Conservation (phyloP, 331 rosid species). For the Cucumis variabilis region DNA sequence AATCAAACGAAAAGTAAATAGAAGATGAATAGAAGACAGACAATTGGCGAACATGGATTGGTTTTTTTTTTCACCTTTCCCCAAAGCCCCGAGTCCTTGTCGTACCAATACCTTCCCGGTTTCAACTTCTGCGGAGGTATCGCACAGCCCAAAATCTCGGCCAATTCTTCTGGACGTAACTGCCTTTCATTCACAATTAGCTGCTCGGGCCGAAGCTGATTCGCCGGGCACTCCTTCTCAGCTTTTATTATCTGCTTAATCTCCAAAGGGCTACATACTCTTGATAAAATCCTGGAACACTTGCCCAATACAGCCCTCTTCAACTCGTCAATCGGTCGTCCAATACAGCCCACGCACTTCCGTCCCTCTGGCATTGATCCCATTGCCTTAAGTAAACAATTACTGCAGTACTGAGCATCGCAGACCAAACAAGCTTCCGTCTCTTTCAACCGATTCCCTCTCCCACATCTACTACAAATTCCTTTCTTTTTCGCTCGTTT, state of each 20-base stretch:
- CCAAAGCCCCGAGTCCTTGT: conserved; percentile 94
- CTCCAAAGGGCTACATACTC: conserved; percentile 87
- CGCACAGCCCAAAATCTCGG: conserved; percentile 76
- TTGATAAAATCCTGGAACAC: conserved; percentile 73
- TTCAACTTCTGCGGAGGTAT: conserved; percentile 81
- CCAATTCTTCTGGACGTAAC: conserved; percentile 79
- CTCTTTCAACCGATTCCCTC: conserved; percentile 74
- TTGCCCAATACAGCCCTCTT: conserved; percentile 73
- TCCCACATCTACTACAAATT: conserved; percentile 76
- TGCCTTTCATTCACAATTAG: conserved; percentile 74
- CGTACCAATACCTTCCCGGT: conserved; percentile 95
- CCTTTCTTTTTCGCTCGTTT: conserved; percentile 47
- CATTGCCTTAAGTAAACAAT: conserved; percentile 88
- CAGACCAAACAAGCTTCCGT: conserved; percentile 87
- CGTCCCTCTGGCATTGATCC: conserved; percentile 98
- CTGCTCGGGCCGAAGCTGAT: conserved; percentile 91
- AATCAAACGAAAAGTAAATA: conserved; percentile 33
- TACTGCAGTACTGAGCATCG: conserved; percentile 72
- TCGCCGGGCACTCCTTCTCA: conserved; percentile 79
- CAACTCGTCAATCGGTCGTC: conserved; percentile 72
- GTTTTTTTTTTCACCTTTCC: conserved; percentile 70
- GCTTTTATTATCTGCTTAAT: conserved; percentile 86
- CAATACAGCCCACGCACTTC: conserved; percentile 87
- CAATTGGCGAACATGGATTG: conserved; percentile 13
- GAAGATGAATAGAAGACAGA: conserved; percentile 2